Percentiles rank a stretch among this genome's conserved stretches.
These are phyloP conservation scores for Cajanus cajan DNA, from an alignment of 306 rosid genomes.

Conservation along the genomic window DNA sequence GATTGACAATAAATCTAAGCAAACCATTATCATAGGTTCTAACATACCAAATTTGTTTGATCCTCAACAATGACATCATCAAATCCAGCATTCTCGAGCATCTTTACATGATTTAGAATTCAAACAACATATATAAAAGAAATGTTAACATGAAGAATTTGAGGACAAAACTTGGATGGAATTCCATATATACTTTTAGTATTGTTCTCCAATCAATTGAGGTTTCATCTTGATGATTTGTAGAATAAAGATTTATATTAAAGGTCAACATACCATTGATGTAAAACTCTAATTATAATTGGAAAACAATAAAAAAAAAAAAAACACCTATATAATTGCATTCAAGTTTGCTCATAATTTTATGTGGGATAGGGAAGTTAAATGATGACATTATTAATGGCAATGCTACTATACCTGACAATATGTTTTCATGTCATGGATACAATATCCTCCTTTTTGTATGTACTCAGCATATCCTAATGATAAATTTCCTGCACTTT, in stretches of 20 bases:
- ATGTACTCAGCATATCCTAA: slow-evolving; percentile 66
- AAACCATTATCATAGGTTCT: background rate
- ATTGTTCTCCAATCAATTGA: background rate
- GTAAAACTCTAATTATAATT: too few species aligned
- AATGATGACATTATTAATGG: background rate
- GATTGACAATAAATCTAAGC: background rate
- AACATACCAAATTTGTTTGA: slow-evolving; percentile 65
- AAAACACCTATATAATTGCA: background rate
- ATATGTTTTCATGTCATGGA: slow-evolving; percentile 68
- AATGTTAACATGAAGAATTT: background rate
- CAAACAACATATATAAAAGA: background rate
- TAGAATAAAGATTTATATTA: background rate
- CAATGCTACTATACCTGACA: slow-evolving; percentile 54
- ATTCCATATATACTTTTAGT: background rate
- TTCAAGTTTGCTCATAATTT: background rate
- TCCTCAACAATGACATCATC: slow-evolving; percentile 64
- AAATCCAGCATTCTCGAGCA: slow-evolving; percentile 88
- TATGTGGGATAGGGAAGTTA: background rate
- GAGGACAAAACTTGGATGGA: background rate
- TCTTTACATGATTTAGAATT: slow-evolving; percentile 44
- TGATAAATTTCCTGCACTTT: slow-evolving; percentile 56
- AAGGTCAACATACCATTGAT: background rate
- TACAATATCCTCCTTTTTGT: slow-evolving; percentile 75
- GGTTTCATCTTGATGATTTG: background rate
- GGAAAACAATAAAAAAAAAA: background rate